Evolutionary conservation across 129 eudicot species (phyloP).

Genomic region (Dittrichia graveolens): DNA sequence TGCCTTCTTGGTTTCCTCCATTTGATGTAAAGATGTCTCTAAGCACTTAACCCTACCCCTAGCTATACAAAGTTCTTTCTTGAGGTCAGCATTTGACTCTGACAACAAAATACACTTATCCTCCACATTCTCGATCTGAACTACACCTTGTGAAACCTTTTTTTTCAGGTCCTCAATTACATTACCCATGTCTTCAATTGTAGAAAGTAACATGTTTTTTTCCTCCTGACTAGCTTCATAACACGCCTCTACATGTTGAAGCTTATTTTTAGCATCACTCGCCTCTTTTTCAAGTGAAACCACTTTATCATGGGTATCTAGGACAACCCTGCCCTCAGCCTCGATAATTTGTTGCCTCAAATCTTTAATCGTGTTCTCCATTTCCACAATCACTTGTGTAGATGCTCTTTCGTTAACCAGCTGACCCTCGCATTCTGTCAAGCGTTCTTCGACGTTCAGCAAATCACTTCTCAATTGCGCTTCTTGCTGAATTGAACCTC

Average conservation of each 20-base stretch:
- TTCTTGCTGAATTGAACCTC: conserved; percentile 61
- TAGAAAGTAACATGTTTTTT: conserved; percentile 54
- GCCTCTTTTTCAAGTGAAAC: conserved; percentile 59
- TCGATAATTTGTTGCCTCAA: conserved; percentile 28
- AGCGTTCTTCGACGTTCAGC: conserved; percentile 28
- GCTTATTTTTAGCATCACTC: conserved; percentile 52
- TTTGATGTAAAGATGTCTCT: conserved; percentile 67
- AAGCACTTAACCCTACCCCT: conserved; percentile 49
- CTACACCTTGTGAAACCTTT: conserved; percentile 55
- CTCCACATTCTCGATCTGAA: conserved; percentile 57
- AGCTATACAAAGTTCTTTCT: conserved; percentile 51
- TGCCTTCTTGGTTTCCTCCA: conserved; percentile 65
- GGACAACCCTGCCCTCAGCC: conserved; percentile 49
- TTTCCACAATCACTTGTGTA: conserved; percentile 31
- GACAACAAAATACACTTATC: conserved; percentile 76
- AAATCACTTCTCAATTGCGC: conserved; percentile 36
- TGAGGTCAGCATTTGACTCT: conserved; percentile 60
- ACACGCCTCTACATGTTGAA: conserved; percentile 62
- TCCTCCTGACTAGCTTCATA: conserved; percentile 81
- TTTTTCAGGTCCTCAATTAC: conserved; percentile 61
- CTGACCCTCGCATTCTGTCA: conserved; percentile 35
- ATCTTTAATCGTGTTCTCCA: conserved; percentile 27
- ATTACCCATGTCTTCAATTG: conserved; percentile 72
- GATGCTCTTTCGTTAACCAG: conserved; percentile 33
- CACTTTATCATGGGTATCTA: conserved; percentile 43